phyloP scores from a whole-genome alignment of 495 filamentous ascomycete species.

The Penicillium diatomitis region DNA sequence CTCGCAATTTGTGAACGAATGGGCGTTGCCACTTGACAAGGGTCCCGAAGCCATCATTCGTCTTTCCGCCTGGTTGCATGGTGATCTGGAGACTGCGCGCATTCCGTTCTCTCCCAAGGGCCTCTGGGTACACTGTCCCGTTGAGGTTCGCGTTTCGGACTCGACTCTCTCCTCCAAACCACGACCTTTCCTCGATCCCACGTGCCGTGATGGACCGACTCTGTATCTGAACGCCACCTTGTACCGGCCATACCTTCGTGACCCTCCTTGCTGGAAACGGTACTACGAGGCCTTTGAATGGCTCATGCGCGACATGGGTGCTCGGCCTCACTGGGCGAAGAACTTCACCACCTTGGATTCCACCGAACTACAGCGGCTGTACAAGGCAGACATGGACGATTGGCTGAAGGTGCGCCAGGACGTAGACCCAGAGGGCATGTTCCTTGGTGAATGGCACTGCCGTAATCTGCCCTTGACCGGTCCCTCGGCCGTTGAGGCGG shows the following conservation, averaged over 20 bases:
- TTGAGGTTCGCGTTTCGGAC: conserved; percentile 85
- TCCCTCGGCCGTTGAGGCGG: conserved; percentile 1
- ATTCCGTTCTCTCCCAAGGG: conserved; percentile 76
- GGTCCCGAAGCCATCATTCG: conserved; percentile 83
- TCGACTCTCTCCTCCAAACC: conserved; percentile 46
- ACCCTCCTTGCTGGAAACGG: conserved; percentile 66
- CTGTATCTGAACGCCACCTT: conserved; percentile 94
- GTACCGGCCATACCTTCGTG: conserved; percentile 76
- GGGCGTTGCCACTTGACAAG: conserved; percentile 82
- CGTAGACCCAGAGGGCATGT: conserved; percentile 85
- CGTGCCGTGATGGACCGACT: conserved; percentile 56
- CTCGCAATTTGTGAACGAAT: conserved; percentile 95
- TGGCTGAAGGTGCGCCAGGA: conserved; percentile 62
- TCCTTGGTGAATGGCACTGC: conserved; percentile 83
- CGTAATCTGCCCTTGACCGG: conserved; percentile 49
- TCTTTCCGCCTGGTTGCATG: conserved; percentile 76
- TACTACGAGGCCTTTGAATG: conserved; percentile 95
- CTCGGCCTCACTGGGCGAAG: conserved; percentile 96
- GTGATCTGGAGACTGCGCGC: conserved; percentile 40
- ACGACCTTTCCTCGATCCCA: conserved; percentile 74
- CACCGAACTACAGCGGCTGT: conserved; percentile 37
- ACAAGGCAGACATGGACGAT: conserved; percentile 46
- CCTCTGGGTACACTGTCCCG: conserved; percentile 82
- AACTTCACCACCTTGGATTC: conserved; percentile 59
- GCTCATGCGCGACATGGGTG: conserved; percentile 86